phyloP scores from a whole-genome alignment of 2,329 filamentous ascomycete species.

The Chalaropsis ovoidea region DNA sequence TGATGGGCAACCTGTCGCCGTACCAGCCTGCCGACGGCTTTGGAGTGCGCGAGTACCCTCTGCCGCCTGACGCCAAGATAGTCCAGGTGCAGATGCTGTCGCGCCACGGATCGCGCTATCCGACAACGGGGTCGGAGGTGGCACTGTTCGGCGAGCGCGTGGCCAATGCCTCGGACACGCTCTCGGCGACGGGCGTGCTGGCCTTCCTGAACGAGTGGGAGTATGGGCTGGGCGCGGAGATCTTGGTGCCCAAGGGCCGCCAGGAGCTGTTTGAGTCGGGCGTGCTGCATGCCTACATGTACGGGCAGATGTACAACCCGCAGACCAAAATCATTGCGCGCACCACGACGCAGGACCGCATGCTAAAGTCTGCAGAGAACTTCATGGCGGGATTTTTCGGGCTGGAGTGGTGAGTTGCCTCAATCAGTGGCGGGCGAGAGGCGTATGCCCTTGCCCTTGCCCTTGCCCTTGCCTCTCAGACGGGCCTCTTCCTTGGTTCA shows the following conservation, averaged over 20 bases:
- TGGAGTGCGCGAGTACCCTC: slow-evolving; percentile 59
- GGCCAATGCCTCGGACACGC: slow-evolving; percentile 42
- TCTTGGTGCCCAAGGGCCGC: slow-evolving; percentile 61
- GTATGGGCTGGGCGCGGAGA: slow-evolving; percentile 59
- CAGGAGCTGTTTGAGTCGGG: slow-evolving; percentile 61
- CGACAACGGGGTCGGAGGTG: slow-evolving; percentile 50
- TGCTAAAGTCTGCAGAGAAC: slow-evolving; percentile 67
- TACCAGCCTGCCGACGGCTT: slow-evolving; percentile 65
- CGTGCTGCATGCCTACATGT: slow-evolving; percentile 61
- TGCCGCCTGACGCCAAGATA: slow-evolving; percentile 57
- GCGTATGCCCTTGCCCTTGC: background rate
- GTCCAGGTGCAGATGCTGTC: slow-evolving; percentile 62
- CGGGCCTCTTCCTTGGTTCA: background rate
- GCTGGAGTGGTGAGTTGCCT: slow-evolving; percentile 46
- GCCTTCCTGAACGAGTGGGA: slow-evolving; percentile 59
- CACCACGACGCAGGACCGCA: slow-evolving; percentile 67
- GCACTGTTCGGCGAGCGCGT: slow-evolving; percentile 48
- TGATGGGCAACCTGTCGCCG: slow-evolving; percentile 59
- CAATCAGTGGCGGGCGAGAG: background rate
- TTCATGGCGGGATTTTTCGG: slow-evolving; percentile 73
- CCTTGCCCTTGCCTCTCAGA: background rate
- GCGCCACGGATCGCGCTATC: slow-evolving; percentile 64
- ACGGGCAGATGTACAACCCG: slow-evolving; percentile 60
- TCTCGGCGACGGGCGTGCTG: slow-evolving; percentile 49
- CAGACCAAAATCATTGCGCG: slow-evolving; percentile 62